Evolutionary conservation across 2,329 filamentous ascomycete genomes (phyloP).

Genomic region (Aquanectria penicillioides): DNA sequence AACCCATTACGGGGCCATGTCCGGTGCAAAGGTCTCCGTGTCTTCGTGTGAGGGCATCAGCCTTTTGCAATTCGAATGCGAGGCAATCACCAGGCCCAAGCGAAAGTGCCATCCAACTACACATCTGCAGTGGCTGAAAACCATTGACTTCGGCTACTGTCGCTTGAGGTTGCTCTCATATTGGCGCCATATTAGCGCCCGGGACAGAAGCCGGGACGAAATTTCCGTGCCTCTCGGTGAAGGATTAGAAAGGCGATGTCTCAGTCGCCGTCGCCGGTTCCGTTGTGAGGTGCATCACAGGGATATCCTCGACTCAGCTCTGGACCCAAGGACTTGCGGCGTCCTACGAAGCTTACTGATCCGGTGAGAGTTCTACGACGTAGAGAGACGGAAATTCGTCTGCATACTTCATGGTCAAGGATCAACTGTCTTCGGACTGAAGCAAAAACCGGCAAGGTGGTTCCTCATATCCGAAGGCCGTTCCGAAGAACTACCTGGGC

Average conservation of each 20-base stretch:
- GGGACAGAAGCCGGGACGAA: conserved; percentile 1
- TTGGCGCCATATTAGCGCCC: conserved; percentile 13
- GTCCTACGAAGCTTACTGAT: background rate
- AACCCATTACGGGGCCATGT: background rate
- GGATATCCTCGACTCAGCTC: conserved; percentile 1
- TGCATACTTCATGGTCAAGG: conserved; percentile 4
- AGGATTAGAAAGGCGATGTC: background rate
- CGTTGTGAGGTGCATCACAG: background rate
- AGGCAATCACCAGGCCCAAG: too few species aligned
- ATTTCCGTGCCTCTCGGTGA: conserved; percentile 2
- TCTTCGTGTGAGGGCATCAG: too few species aligned
- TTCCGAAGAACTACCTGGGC: too few species aligned
- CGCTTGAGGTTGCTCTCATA: background rate
- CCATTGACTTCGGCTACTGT: background rate
- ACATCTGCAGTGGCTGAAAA: too few species aligned
- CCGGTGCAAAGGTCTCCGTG: background rate
- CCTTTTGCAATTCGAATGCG: too few species aligned
- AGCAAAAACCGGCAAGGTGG: conserved; percentile 2
- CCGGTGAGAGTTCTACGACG: background rate
- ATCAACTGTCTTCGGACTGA: background rate
- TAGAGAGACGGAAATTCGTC: background rate
- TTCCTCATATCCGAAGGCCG: conserved; percentile 13
- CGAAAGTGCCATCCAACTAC: too few species aligned
- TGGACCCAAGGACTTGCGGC: background rate
- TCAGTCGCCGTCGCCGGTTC: conserved; percentile 8